Base-by-base conservation (phyloP, 2,329 filamentous ascomycete species). In the Arthrobotrys musiformis region DNA sequence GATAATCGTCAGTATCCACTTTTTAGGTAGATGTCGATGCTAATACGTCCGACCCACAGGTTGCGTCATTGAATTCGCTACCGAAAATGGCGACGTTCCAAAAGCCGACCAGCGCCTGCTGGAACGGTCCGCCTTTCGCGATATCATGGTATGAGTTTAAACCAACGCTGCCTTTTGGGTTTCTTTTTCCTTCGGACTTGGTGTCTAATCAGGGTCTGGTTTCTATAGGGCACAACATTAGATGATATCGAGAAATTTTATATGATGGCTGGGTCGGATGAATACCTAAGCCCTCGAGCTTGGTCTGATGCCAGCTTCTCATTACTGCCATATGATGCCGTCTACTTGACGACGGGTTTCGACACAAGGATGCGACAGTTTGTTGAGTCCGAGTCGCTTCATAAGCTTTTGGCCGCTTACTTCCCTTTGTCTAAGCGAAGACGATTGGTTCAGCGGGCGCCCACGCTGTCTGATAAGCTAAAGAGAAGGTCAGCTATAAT, bases 331-430 rank as follows among this genome's bases (percentile, higher is more conserved):
- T 81, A 81, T 44, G 80, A 80, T 56, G 70, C 73, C 28, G 67
- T 79, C 40, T 70, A 77, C 37, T 44, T 79, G 6, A 78, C 79
- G 7, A 79, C 79, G 17, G 79, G 78, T 7, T 79, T 80, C 54
- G 78, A 81, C 35, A 79, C 79, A 28, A 60, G 73, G 35, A 79
- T 81, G 40, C 78, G 79, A 33, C 79, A 80, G 56, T 80, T 80
- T 46, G 75, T 80, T 13, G 75, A 80, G 42, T 80, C 78, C n/a
- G 69, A 81, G 54, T 73, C 72, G 11, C 77, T 81, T 19, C 80
- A 81, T 33, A 68, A 40, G 19, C 67, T 79, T 8, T 26, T 79
- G 8, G 68, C 63, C 2, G 54, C 75, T 19, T 81, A 79, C 54
- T 78, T 80, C 70, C 80, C 79, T 7, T 69, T 79, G 42, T 72